Evolutionary conservation across 768 basidiomycete species (phyloP).

Genomic region (Podaxis sp.): DNA sequence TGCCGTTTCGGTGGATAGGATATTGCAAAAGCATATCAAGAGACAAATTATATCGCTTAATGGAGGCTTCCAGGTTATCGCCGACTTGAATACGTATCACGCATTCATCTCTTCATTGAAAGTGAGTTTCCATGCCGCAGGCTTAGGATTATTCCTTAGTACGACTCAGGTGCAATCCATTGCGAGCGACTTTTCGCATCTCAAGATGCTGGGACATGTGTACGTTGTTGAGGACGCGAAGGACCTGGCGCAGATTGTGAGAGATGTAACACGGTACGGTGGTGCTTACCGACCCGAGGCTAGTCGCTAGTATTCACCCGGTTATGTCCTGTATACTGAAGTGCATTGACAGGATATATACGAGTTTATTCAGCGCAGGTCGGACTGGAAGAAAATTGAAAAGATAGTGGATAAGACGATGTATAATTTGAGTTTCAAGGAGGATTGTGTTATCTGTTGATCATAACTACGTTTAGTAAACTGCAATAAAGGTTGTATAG

Average conservation of each 20-base stretch:
- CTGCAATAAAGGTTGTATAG: too few relatives aligned
- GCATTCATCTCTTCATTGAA: slow-evolving; percentile 85
- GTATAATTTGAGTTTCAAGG: slow-evolving; percentile 92
- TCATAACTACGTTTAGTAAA: not conserved
- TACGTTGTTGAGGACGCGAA: slow-evolving; percentile 96
- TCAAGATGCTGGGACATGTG: slow-evolving; percentile 97
- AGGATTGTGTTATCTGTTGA: slow-evolving; percentile 73
- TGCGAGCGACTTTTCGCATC: slow-evolving; percentile 84
- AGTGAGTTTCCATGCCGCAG: slow-evolving; percentile 33
- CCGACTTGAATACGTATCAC: slow-evolving; percentile 94
- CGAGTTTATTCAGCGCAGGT: slow-evolving; percentile 91
- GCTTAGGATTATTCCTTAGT: not conserved
- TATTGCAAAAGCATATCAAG: slow-evolving; percentile 95
- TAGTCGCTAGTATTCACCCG: slow-evolving; percentile 12
- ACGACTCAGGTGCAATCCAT: slow-evolving; percentile 65
- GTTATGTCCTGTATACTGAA: not conserved
- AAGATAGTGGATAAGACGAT: slow-evolving; percentile 94
- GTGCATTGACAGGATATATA: slow-evolving; percentile 71
- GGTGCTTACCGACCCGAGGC: slow-evolving; percentile 95
- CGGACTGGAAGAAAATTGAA: slow-evolving; percentile 99
- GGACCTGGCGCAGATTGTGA: slow-evolving; percentile 92
- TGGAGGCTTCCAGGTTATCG: slow-evolving; percentile 95
- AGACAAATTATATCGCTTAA: slow-evolving; percentile 93
- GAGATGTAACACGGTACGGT: slow-evolving; percentile 94
- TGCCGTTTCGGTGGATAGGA: slow-evolving; percentile 44